Evolutionary conservation across 805 yeast genomes (phyloP).

Genomic region (Schwanniomyces vanrijiae): DNA sequence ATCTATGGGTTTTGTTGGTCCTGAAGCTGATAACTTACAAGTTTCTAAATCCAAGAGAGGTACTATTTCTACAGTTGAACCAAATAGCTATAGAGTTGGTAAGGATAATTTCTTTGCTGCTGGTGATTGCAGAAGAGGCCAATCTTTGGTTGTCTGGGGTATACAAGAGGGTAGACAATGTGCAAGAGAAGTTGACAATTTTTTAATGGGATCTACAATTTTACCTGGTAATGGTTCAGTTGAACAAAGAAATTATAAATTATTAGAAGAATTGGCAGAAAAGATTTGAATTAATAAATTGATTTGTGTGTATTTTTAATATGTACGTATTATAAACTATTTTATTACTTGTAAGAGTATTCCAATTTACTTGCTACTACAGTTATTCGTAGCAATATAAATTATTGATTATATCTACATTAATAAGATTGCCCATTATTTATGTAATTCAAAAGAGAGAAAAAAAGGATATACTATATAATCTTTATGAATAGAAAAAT

Average conservation of each 20-base stretch:
- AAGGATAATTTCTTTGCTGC: conserved; percentile 83
- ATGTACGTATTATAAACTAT: neutral
- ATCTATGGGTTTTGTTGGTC: conserved; percentile 98
- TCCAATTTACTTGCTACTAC: no score
- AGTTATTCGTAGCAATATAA: no score
- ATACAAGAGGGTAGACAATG: conserved; percentile 99
- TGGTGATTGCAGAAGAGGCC: conserved; percentile 99
- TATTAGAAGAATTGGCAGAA: conserved; percentile 75
- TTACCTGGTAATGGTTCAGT: conserved; percentile 95
- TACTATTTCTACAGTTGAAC: conserved; percentile 65
- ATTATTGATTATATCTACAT: no score
- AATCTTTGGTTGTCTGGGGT: conserved; percentile 98
- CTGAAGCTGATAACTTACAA: conserved; percentile 77
- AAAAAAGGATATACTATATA: no score
- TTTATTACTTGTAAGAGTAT: no score
- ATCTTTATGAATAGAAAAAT: no score
- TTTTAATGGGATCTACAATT: conserved; percentile 72
- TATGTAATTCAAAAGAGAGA: no score
- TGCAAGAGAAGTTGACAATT: conserved; percentile 89
- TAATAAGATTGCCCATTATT: no score
- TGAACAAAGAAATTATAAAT: conserved; percentile 76
- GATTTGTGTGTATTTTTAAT: neutral
- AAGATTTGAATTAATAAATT: conserved; percentile 35
- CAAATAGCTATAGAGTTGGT: conserved; percentile 65
- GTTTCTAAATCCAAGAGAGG: conserved; percentile 79